Evolutionary conservation across 805 yeast species (phyloP).

Genomic region (Yarrowia sp.): DNA sequence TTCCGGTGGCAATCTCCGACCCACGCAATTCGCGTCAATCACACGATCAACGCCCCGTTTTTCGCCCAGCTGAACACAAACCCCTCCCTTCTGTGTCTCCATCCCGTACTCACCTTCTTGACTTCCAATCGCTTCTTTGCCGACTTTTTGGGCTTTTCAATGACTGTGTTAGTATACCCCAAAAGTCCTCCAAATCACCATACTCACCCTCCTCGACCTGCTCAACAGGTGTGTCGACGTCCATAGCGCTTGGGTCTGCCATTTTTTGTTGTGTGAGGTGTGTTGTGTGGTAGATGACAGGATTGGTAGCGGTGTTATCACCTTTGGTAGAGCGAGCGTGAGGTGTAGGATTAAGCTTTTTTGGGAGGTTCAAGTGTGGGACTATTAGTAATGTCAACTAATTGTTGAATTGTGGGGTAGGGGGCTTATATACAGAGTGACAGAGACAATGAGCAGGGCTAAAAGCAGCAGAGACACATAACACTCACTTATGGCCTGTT

Average conservation of each 20-base stretch:
- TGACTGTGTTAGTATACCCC: constrained; percentile 10
- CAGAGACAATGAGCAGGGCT: no score
- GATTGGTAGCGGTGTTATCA: background rate
- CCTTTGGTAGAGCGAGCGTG: background rate
- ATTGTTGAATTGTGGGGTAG: background rate
- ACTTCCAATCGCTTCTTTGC: constrained; percentile 79
- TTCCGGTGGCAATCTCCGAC: no score
- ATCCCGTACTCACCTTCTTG: constrained; percentile 51
- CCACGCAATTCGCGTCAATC: no score
- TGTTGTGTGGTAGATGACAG: background rate
- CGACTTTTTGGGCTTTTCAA: constrained; percentile 16
- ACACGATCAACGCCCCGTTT: no score
- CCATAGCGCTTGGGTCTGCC: constrained; percentile 22
- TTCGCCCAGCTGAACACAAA: no score
- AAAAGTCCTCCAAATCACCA: no score
- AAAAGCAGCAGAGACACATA: no score
- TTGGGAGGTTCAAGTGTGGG: background rate
- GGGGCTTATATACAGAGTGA: background rate
- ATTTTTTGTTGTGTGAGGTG: background rate
- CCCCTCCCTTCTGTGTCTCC: background rate
- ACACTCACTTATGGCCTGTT: background rate
- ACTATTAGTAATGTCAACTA: constrained; percentile 5
- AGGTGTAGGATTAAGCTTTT: background rate
- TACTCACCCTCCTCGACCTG: constrained; percentile 22
- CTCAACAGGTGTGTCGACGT: constrained; percentile 26